phyloP scores from a whole-genome alignment of 2,329 filamentous ascomycete genomes.

The Pseudogymnoascus sp. region DNA sequence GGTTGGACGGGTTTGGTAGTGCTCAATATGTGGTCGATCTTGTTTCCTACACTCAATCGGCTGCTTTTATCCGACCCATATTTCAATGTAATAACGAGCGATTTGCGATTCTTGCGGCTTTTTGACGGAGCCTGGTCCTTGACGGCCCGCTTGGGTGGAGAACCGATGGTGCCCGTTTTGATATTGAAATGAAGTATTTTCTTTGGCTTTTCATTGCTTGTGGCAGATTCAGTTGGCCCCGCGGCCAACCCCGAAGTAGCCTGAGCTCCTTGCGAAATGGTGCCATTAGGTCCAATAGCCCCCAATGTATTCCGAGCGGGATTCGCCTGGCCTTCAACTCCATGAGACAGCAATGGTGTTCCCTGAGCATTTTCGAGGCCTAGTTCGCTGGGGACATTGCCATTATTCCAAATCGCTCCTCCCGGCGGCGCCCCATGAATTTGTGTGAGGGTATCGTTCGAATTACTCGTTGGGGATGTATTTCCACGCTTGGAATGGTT shows the following conservation, averaged over 20 bases:
- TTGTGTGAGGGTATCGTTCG: neutral
- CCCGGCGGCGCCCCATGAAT: neutral
- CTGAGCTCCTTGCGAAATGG: neutral
- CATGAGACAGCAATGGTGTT: neutral
- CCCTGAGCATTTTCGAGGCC: neutral
- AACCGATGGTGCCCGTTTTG: constrained; percentile 55
- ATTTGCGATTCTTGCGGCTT: constrained; percentile 33
- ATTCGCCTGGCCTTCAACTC: neutral
- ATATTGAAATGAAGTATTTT: constrained; percentile 52
- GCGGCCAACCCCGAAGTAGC: neutral
- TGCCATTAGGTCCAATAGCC: neutral
- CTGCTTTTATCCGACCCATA: constrained; percentile 48
- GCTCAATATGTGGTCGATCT: constrained; percentile 56
- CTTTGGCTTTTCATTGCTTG: constrained; percentile 31
- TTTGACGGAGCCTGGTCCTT: constrained; percentile 22
- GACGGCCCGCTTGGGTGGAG: constrained; percentile 40
- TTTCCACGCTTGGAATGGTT: constrained; percentile 13
- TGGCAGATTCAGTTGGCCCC: constrained; percentile 4
- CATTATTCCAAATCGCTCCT: neutral
- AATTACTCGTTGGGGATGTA: constrained; percentile 9
- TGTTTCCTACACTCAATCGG: constrained; percentile 45
- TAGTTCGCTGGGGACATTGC: neutral
- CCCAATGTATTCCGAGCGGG: neutral
- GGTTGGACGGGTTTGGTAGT: neutral
- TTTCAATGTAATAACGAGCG: constrained; percentile 45